A percentile compares a stretch with the other conserved stretches of the same genome.
phyloP scores from a whole-genome alignment of 352 stramenopile genomes.

The Plasmopara halstedii region DNA sequence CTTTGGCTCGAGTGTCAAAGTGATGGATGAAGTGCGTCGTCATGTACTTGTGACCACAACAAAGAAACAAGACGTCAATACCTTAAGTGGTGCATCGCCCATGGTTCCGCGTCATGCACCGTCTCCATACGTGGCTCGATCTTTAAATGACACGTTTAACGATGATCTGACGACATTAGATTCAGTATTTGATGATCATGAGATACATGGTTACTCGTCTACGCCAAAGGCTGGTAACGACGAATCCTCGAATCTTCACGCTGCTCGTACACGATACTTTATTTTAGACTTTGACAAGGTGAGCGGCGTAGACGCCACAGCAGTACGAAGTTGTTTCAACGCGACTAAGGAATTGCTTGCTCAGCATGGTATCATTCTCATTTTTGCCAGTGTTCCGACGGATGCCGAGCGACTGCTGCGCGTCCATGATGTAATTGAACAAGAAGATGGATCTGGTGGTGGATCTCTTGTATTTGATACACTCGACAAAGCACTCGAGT shows the following conservation, averaged over 20 bases:
- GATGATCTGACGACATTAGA: conserved; percentile 60
- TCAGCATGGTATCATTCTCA: conserved; percentile 67
- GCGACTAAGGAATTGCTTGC: conserved; percentile 73
- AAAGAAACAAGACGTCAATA: conserved; percentile 27
- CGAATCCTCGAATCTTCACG: conserved; percentile 35
- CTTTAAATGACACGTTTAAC: conserved; percentile 20
- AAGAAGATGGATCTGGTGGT: conserved; percentile 37
- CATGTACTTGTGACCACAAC: conserved; percentile 59
- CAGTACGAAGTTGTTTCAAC: conserved; percentile 82
- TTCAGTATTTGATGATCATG: conserved; percentile 35
- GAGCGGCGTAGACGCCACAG: conserved; percentile 83
- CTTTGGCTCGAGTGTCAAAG: conserved; percentile 81
- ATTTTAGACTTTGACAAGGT: conserved; percentile 87
- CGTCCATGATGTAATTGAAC: conserved; percentile 74
- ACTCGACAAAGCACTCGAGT: conserved; percentile 76
- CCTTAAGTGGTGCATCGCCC: conserved; percentile 14
- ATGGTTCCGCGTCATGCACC: conserved; percentile 12
- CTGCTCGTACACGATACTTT: conserved; percentile 75
- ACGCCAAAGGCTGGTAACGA: conserved; percentile 23
- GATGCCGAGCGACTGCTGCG: conserved; percentile 66
- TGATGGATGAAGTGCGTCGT: conserved; percentile 82
- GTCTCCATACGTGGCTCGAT: conserved; percentile 25
- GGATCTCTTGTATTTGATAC: conserved; percentile 78
- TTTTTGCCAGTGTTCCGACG: conserved; percentile 66
- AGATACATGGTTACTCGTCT: conserved; percentile 32